Evolutionary conservation across 106 monocot genomes (phyloP).

Genomic region (Acorus calamus): DNA sequence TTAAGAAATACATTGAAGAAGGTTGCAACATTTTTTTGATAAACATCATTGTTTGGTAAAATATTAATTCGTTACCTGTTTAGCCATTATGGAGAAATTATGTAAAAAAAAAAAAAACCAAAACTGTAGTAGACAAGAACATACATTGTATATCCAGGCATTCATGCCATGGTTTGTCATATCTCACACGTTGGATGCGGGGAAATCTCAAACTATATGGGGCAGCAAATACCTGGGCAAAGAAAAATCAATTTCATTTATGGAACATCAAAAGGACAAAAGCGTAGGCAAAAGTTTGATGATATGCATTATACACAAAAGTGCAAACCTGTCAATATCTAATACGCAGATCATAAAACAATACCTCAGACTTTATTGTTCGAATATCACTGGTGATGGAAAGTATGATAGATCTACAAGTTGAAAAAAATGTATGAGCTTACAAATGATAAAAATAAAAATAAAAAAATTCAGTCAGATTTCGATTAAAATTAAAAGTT

Average conservation of each 20-base stretch:
- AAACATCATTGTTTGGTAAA: too few relatives aligned
- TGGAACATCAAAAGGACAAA: not conserved
- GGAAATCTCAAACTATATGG: conserved; percentile 97
- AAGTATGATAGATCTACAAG: conserved; percentile 76
- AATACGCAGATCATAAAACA: not conserved
- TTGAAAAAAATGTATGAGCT: conserved; percentile 3
- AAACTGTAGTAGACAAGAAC: conserved; percentile 1
- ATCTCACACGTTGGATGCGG: conserved; percentile 84
- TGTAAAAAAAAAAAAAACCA: not conserved
- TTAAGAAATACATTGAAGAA: too few relatives aligned
- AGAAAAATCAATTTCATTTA: conserved; percentile 1
- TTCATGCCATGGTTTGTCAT: conserved; percentile 99
- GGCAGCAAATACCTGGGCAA: conserved; percentile 76
- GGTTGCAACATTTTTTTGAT: too few relatives aligned
- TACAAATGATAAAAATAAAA: too few relatives aligned
- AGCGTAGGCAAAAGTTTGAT: not conserved
- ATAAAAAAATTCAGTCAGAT: not conserved
- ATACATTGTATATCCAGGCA: conserved; percentile 96
- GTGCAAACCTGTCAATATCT: not conserved
- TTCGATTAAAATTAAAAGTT: conserved; percentile 1
- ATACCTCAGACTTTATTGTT: conserved; percentile 95
- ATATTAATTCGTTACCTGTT: too few relatives aligned
- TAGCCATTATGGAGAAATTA: not conserved
- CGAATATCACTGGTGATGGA: conserved; percentile 94
- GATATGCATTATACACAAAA: not conserved